These are phyloP conservation scores for Cladorrhinum sp. DNA, from an alignment of 2,329 filamentous ascomycete genomes.

Conservation along the genomic window DNA sequence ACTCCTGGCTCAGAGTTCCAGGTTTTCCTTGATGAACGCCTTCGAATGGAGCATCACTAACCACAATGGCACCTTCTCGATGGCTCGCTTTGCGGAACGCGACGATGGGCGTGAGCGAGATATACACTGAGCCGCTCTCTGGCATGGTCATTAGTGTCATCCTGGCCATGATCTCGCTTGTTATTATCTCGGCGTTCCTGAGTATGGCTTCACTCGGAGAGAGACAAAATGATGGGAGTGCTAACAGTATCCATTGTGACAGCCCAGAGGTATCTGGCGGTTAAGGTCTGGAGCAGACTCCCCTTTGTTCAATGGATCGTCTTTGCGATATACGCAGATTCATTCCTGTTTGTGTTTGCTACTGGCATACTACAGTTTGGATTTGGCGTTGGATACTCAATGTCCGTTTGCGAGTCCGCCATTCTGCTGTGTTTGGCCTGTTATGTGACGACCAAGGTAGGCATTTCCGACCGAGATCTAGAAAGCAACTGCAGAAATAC, in stretches of 20 bases:
- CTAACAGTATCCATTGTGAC: neutral
- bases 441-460: constrained; percentile 62
- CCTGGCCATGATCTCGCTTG: constrained; percentile 27
- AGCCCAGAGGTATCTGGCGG: constrained; percentile 25
- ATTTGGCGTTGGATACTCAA: constrained; percentile 52
- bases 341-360: constrained; percentile 57
- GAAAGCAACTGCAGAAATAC: neutral
- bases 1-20: neutral
- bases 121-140: constrained; percentile 20
- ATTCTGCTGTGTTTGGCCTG: constrained; percentile 60
- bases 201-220: constrained; percentile 14
- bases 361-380: constrained; percentile 56
- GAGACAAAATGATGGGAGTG: too few species aligned
- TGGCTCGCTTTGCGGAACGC: constrained; percentile 8
- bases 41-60: neutral
- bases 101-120: neutral
- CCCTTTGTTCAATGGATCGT: constrained; percentile 40
- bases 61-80: constrained; percentile 17
- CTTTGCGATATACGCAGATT: constrained; percentile 58
- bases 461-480: constrained; percentile 15
- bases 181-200: constrained; percentile 26
- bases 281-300: constrained; percentile 24
- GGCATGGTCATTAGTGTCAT: constrained; percentile 28
- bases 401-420: constrained; percentile 52
- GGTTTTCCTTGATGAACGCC: neutral